phyloP scores from a whole-genome alignment of 1,284 basidiomycete genomes.

The Ceratobasidium sp. region DNA sequence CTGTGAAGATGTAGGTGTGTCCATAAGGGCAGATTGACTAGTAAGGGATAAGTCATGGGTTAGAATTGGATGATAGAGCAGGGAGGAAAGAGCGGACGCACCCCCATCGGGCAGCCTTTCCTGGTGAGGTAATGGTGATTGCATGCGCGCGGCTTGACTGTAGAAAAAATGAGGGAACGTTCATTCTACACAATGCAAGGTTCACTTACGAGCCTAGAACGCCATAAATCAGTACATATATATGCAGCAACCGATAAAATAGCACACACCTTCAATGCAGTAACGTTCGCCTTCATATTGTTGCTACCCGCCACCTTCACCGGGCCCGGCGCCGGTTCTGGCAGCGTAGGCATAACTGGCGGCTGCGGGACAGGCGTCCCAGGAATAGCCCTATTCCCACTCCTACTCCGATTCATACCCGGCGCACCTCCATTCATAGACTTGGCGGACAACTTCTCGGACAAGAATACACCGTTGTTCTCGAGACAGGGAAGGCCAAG shows the following conservation, averaged over 20 bases:
- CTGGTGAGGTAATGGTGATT: constrained; percentile 58
- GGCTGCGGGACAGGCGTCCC: neutral
- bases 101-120: constrained; percentile 49
- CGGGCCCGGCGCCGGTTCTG: neutral
- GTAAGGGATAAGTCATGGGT: constrained; percentile 13
- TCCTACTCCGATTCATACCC: constrained; percentile 16
- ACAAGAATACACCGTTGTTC: constrained; percentile 70
- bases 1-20: constrained; percentile 56
- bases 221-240: neutral
- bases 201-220: constrained; percentile 22
- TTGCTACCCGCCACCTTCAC: constrained; percentile 6
- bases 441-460: constrained; percentile 59
- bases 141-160: constrained; percentile 58
- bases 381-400: neutral
- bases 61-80: neutral
- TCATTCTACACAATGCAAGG: neutral
- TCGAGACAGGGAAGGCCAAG: constrained; percentile 65
- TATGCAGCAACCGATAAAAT: neutral
- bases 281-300: constrained; percentile 22
- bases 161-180: constrained; percentile 14
- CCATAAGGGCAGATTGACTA: constrained; percentile 57
- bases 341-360: neutral
- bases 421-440: constrained; percentile 32
- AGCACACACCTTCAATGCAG: constrained; percentile 8
- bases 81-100: neutral